Evolutionary conservation across 202 grass and related monocot species (phyloP).

Genomic region (Setaria italica): DNA sequence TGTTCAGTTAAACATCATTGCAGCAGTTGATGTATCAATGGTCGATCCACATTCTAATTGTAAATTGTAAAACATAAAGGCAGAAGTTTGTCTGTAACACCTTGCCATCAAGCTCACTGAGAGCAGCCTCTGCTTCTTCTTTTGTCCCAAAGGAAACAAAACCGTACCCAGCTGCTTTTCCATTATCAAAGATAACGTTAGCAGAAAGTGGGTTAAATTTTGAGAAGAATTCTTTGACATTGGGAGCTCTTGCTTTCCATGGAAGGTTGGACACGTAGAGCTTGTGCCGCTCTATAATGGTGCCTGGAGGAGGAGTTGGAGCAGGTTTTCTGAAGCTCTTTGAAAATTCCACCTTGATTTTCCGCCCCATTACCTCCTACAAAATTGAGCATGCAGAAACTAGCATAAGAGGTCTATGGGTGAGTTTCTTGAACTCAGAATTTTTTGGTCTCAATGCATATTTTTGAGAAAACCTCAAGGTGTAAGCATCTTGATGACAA

Average conservation of each 20-base stretch:
- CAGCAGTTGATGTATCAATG: slow-evolving; percentile 3
- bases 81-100: slow-evolving; percentile 48
- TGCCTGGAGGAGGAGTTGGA: slow-evolving; percentile 45
- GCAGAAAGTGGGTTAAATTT: slow-evolving; percentile 68
- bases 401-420: slow-evolving; percentile 18
- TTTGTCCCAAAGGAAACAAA: slow-evolving; percentile 87
- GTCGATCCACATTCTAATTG: slow-evolving; percentile 18
- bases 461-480: no score
- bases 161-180: slow-evolving; percentile 79
- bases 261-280: slow-evolving; percentile 95
- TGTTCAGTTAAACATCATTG: slow-evolving; percentile 7
- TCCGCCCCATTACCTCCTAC: slow-evolving; percentile 74
- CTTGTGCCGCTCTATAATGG: slow-evolving; percentile 52
- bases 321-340: slow-evolving; percentile 84
- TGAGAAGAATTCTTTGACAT: slow-evolving; percentile 81
- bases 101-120: slow-evolving; percentile 87
- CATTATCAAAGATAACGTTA: slow-evolving; percentile 68
- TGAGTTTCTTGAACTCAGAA: neutral
- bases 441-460: neutral
- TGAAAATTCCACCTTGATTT: slow-evolving; percentile 82
- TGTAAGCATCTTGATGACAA: neutral
- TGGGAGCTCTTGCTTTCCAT: slow-evolving; percentile 78
- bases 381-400: slow-evolving; percentile 43
- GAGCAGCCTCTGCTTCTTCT: slow-evolving; percentile 75
- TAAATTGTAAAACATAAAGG: slow-evolving; percentile 35